Conservation (phyloP, 176 grass and related monocot genomes). For the Cenchrus fungigraminus region DNA sequence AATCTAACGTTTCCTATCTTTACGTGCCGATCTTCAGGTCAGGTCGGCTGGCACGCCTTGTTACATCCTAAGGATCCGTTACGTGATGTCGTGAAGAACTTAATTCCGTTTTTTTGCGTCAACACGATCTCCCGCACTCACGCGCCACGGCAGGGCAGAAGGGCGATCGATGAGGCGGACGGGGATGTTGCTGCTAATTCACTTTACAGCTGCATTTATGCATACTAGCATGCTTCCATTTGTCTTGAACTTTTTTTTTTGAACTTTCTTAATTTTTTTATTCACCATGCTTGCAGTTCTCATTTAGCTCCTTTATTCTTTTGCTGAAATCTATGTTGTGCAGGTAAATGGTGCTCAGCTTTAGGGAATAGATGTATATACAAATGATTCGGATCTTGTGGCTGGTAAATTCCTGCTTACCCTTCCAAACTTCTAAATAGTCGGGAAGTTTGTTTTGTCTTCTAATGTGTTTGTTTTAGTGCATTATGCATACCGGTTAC, state of each 20-base stretch:
- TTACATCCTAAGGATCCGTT: too few relatives aligned
- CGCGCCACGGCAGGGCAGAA: too few relatives aligned
- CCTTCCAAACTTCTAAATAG: conserved; percentile 24
- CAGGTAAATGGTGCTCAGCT: conserved; percentile 98
- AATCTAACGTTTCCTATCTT: too few relatives aligned
- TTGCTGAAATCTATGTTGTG: conserved; percentile 41
- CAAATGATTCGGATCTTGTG: conserved; percentile 96
- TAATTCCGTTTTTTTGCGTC: too few relatives aligned
- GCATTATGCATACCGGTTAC: conserved; percentile 94
- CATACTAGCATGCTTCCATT: background rate
- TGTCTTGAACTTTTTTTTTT: background rate
- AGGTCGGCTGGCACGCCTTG: too few relatives aligned
- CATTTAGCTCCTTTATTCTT: conserved; percentile 23
- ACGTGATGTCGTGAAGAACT: too few relatives aligned
- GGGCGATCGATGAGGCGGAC: too few relatives aligned
- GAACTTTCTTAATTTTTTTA: background rate
- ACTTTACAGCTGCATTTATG: background rate
- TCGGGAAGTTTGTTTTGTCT: conserved; percentile 16
- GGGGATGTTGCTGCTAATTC: background rate
- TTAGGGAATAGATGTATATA: conserved; percentile 94
- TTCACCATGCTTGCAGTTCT: background rate
- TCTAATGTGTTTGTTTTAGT: conserved; percentile 61
- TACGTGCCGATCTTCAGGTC: too few relatives aligned
- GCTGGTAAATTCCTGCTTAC: conserved; percentile 59
- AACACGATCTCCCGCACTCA: too few relatives aligned